phyloP scores from a whole-genome alignment of 331 rosid species.

The Phaseolus coccineus region DNA sequence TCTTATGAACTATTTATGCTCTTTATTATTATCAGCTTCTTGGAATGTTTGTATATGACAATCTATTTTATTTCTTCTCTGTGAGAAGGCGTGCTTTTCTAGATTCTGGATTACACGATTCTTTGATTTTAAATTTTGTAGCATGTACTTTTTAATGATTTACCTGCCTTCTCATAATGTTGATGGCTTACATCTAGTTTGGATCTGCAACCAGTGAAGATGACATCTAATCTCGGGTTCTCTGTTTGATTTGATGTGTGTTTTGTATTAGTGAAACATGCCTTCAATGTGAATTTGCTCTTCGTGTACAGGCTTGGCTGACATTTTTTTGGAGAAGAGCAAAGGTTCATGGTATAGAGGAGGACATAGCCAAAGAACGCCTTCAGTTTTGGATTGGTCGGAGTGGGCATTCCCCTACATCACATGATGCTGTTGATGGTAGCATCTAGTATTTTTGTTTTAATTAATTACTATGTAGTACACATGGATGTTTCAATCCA shows the following conservation, averaged over 20 bases:
- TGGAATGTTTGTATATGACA: constrained; percentile 33
- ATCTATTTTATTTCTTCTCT: constrained; percentile 28
- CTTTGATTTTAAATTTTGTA: constrained; percentile 14
- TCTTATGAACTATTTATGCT: constrained; percentile 27
- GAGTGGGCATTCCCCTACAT: constrained; percentile 81
- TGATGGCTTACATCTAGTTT: constrained; percentile 30
- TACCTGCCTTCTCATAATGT: constrained; percentile 31
- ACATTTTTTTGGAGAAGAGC: constrained; percentile 99
- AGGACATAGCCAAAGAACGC: constrained; percentile 80
- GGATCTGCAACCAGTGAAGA: constrained; percentile 29
- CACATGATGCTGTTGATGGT: constrained; percentile 90
- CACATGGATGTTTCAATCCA: constrained; percentile 22
- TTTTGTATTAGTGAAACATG: constrained; percentile 39
- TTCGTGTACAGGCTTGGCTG: constrained; percentile 86
- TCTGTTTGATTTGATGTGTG: constrained; percentile 24
- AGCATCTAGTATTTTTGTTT: constrained; percentile 19
- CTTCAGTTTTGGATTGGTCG: constrained; percentile 94
- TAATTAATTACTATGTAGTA: constrained; percentile 25
- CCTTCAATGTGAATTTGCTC: constrained; percentile 35
- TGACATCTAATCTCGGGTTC: constrained; percentile 23
- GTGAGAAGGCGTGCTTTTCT: constrained; percentile 16
- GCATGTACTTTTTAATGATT: constrained; percentile 19
- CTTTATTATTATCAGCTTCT: constrained; percentile 37
- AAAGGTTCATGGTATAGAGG: constrained; percentile 84
- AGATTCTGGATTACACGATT: constrained; percentile 31